Conservation (phyloP, 768 basidiomycete genomes). For the Candolleomyces efflorescens region DNA sequence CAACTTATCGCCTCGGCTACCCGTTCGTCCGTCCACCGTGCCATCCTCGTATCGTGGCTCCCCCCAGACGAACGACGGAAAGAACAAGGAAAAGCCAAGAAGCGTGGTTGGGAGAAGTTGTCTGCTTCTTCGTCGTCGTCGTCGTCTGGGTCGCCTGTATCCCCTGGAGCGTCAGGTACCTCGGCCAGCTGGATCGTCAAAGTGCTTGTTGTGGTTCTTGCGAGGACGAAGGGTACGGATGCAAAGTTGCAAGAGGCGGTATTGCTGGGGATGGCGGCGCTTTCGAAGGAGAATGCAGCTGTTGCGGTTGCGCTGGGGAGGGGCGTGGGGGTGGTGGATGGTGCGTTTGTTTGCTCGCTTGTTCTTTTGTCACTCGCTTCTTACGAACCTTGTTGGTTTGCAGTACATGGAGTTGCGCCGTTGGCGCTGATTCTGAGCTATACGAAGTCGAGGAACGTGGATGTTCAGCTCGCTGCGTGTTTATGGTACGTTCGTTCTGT, state of each 20-base stretch:
- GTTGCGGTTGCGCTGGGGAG: conserved; percentile 31
- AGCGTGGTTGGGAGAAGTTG: conserved; percentile 74
- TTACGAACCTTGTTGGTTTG: no score
- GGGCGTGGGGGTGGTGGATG: no score
- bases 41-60: conserved; percentile 55
- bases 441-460: no score
- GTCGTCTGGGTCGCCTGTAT: conserved; percentile 12
- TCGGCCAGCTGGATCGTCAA: conserved; percentile 44
- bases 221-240: neutral
- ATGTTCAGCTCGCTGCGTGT: no score
- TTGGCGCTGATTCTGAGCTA: no score
- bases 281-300: conserved; percentile 57
- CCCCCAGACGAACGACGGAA: conserved; percentile 52
- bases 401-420: no score
- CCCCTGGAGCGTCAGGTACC: neutral
- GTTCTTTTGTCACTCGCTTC: no score
- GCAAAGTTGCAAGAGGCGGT: conserved; percentile 62
- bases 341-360: no score
- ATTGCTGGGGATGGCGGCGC: conserved; percentile 57
- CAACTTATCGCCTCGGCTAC: conserved; percentile 54
- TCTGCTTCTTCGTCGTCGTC: no score
- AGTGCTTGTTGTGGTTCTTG: conserved; percentile 24
- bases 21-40: conserved; percentile 46
- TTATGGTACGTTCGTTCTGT: no score
- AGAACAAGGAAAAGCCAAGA: conserved; percentile 34